Conservation (phyloP, 2,329 filamentous ascomycete genomes). For the Xylaria sp. region DNA sequence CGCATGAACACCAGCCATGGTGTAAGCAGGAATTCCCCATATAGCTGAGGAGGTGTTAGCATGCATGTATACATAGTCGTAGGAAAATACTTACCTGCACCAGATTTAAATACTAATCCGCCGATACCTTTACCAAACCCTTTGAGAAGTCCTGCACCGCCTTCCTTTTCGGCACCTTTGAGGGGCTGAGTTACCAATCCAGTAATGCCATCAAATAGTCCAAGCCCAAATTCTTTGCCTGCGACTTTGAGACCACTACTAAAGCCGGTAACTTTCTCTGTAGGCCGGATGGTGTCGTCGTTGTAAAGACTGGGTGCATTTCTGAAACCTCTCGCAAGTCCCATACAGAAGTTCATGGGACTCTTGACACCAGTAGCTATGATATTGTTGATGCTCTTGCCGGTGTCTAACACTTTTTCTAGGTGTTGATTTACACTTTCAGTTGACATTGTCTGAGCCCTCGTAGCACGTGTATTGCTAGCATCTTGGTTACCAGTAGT, state of each 20-base stretch:
- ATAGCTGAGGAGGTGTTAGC: slow-evolving; percentile 56
- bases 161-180: slow-evolving; percentile 73
- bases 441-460: slow-evolving; percentile 22
- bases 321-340: slow-evolving; percentile 85
- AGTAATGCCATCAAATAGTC: slow-evolving; percentile 83
- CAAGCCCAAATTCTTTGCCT: slow-evolving; percentile 79
- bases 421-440: slow-evolving; percentile 52
- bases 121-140: slow-evolving; percentile 86
- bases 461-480: neutral
- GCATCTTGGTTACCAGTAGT: slow-evolving; percentile 15
- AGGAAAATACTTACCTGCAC: slow-evolving; percentile 67
- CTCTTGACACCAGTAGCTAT: slow-evolving; percentile 79
- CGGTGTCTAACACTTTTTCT: slow-evolving; percentile 71
- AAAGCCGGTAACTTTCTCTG: slow-evolving; percentile 81
- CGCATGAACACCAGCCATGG: slow-evolving; percentile 83
- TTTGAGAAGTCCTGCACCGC: slow-evolving; percentile 73
- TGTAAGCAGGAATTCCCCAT: slow-evolving; percentile 80
- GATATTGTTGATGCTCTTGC: slow-evolving; percentile 75
- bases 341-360: slow-evolving; percentile 86
- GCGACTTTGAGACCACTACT: slow-evolving; percentile 81
- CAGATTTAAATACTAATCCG: slow-evolving; percentile 83
- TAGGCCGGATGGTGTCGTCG: slow-evolving; percentile 81
- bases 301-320: slow-evolving; percentile 88
- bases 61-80: neutral
- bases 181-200: slow-evolving; percentile 83